Evolutionary conservation across 257 asterid species (phyloP), one percentile per base, ranked within the genome.

Genomic region (Nicotiana benthamiana): DNA sequence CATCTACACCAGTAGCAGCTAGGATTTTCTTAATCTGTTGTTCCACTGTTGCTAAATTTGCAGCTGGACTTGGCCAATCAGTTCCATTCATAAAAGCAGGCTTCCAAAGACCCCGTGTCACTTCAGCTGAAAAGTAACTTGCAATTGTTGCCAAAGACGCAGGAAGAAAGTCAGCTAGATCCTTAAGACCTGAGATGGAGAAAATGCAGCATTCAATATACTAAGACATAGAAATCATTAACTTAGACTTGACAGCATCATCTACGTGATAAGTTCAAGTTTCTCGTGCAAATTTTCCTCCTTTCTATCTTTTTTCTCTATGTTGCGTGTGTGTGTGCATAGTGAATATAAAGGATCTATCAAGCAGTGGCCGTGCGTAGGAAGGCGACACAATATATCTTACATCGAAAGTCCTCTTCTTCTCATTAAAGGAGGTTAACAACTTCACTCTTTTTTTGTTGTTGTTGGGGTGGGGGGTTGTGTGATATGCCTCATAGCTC

Each of bases 51-150:
- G 97, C 85, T 74, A 96, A 80, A 89, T 92, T 94, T 76, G 93
- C 93, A 67, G 95, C 97, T 63, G 99, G 98, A 88, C 97, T 94
- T 7, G 99, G 99, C 99, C 99, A 96, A 89, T 96, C 99, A 75
- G 97, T 90, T 84, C 99, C 99, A 66, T 96, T 96, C 99, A 94
- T 96, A 80, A 75, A 90, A 83, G 97, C 99, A 82, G 96, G 97
- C 87, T 92, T 96, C 99, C 99, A 96, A 26, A 96, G 89, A 78
- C 98, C 99, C 43, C 99, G 86, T 54, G 97, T 92, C 84, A 96
- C 98, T 86, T 96, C 99, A 70, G 98, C 97, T 60, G 99, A 89
- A 70, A 94, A 91, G 86, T 92, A 96, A 87, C 98, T 91, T 26
- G 92, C 91, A 8, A 96, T 83, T 61, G 98, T 87, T 40, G 93